phyloP scores from a whole-genome alignment of 1,284 basidiomycete species.

The Trametes hirsuta region DNA sequence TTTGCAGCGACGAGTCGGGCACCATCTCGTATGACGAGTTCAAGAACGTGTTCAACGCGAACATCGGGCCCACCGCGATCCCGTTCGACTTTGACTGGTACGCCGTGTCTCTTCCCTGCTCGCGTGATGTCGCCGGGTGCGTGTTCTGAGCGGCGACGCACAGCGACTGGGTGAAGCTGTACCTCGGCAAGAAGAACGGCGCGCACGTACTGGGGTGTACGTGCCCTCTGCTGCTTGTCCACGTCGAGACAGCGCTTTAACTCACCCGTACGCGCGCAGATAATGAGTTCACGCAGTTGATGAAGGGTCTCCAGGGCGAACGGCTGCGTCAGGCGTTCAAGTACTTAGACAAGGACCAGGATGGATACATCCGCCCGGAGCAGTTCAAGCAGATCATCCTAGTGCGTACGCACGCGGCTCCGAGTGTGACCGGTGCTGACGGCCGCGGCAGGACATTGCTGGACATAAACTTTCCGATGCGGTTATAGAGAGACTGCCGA shows the following conservation, averaged over 20 bases:
- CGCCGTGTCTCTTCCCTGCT: constrained; percentile 25
- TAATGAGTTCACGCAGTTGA: constrained; percentile 93
- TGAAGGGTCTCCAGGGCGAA: constrained; percentile 97
- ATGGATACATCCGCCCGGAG: constrained; percentile 90
- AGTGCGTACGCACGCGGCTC: constrained; percentile 45
- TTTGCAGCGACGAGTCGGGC: constrained; percentile 78
- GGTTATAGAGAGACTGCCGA: constrained; percentile 88
- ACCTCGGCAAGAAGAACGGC: constrained; percentile 89
- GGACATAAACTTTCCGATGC: constrained; percentile 94
- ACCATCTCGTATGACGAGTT: constrained; percentile 92
- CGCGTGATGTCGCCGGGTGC: not conserved
- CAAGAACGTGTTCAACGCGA: constrained; percentile 86
- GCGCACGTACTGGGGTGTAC: constrained; percentile 90
- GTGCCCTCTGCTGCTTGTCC: constrained; percentile 36
- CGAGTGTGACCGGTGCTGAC: not conserved
- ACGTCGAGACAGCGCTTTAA: constrained; percentile 9
- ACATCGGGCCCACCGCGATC: constrained; percentile 79
- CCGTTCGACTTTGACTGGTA: constrained; percentile 95
- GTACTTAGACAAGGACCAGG: constrained; percentile 84
- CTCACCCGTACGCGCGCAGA: constrained; percentile 47
- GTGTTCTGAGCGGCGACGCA: constrained; percentile 7
- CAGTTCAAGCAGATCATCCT: constrained; percentile 94
- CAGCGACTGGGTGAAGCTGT: constrained; percentile 93
- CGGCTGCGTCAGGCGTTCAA: constrained; percentile 93
- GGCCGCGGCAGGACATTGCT: constrained; percentile 74